Conservation (phyloP, 148 eudicot genomes). For the Dianthus caryophyllus region DNA sequence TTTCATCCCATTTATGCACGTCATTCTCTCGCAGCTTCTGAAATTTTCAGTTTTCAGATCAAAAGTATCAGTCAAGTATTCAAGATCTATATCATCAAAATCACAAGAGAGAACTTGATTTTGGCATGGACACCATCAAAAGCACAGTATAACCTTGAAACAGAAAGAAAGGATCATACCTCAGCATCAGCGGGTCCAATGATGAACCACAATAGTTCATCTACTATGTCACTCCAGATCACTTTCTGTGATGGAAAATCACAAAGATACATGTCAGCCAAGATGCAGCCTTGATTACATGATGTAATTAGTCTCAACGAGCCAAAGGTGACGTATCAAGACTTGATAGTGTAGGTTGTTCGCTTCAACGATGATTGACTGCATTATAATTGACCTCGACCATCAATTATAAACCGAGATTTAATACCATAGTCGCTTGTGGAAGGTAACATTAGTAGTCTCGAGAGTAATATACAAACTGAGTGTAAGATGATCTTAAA, state of each 20-base stretch:
- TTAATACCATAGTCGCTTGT: no score
- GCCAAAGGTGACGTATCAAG: neutral
- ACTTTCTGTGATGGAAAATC: slow-evolving; percentile 46
- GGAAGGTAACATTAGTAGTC: no score
- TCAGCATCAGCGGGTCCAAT: slow-evolving; percentile 93
- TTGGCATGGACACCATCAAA: neutral
- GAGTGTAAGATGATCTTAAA: neutral
- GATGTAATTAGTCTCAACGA: neutral
- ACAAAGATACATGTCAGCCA: slow-evolving; percentile 15
- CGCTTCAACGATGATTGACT: no score
- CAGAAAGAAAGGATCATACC: slow-evolving; percentile 34
- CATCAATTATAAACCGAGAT: no score
- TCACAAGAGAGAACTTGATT: neutral
- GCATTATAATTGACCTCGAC: no score
- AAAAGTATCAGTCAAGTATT: no score
- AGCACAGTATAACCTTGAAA: neutral
- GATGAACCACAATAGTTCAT: slow-evolving; percentile 91
- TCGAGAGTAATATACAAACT: no score
- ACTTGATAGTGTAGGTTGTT: neutral
- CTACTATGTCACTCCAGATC: slow-evolving; percentile 89
- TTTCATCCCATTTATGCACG: slow-evolving; percentile 79
- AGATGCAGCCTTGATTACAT: neutral
- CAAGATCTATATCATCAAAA: neutral
- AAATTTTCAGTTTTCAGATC: no score
- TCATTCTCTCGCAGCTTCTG: slow-evolving; percentile 77